Evolutionary conservation across 164 flowering plant species (phyloP).

Genomic region (Magnolia kwangsiensis): DNA sequence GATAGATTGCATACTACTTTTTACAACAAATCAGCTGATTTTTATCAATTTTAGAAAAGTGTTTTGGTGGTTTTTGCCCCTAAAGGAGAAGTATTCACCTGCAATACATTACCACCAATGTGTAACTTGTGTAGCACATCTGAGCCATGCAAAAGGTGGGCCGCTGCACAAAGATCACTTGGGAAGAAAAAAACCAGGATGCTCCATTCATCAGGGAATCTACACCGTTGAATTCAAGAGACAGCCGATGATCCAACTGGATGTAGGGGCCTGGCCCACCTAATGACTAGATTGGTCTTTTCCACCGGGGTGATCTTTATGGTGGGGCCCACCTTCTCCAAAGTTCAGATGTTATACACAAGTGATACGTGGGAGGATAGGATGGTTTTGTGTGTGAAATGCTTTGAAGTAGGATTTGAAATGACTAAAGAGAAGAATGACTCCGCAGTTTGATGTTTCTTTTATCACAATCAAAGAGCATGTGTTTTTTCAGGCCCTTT

Average conservation of each 20-base stretch:
- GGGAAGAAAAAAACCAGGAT: too few species aligned
- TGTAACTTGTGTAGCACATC: too few species aligned
- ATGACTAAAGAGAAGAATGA: not conserved
- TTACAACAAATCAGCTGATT: not conserved
- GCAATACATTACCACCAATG: too few species aligned
- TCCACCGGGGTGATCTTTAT: not conserved
- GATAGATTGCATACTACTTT: not conserved
- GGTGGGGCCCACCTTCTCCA: not conserved
- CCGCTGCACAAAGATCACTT: too few species aligned
- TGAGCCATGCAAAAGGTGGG: too few species aligned
- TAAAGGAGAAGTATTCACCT: not conserved
- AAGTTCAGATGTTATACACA: not conserved
- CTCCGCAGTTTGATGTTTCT: not conserved
- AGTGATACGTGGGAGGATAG: not conserved
- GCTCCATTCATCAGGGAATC: too few species aligned
- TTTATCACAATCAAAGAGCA: not conserved
- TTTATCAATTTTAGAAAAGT: not conserved
- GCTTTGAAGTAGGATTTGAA: not conserved
- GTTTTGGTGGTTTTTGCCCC: not conserved
- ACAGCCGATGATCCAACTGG: too few species aligned
- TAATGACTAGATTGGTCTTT: not conserved
- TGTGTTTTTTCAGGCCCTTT: not conserved
- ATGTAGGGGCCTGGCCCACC: too few species aligned
- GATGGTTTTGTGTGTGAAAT: not conserved
- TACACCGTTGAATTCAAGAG: too few species aligned